Percentiles rank a stretch among this genome's conserved stretches.
Conservation (phyloP, 306 rosid species). For the Casuarina equisetifolia region DNA sequence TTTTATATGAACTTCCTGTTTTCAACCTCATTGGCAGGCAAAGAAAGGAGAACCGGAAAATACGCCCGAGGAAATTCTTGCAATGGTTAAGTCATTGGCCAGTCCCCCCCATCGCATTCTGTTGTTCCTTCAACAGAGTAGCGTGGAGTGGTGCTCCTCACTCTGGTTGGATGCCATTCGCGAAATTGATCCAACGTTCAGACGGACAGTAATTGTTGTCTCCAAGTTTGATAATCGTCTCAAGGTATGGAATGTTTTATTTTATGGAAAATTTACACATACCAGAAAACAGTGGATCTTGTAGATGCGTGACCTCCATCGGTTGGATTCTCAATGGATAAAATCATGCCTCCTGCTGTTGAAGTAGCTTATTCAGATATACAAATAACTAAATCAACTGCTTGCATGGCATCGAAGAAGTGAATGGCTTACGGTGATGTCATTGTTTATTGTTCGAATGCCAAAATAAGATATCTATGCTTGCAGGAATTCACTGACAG, state of each 20-base stretch:
- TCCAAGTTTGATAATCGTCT: slow-evolving; percentile 98
- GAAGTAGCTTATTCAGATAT: neutral
- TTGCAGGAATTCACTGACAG: slow-evolving; percentile 85
- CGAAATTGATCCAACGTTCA: slow-evolving; percentile 83
- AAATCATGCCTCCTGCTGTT: neutral
- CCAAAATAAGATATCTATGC: slow-evolving; percentile 17
- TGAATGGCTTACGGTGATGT: neutral
- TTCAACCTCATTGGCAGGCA: slow-evolving; percentile 51
- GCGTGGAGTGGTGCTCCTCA: slow-evolving; percentile 98
- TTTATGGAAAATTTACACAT: neutral
- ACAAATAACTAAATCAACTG: neutral
- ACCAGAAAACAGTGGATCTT: neutral
- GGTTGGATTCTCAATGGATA: neutral
- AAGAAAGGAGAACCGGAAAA: slow-evolving; percentile 94
- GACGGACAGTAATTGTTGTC: slow-evolving; percentile 78
- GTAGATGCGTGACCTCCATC: neutral
- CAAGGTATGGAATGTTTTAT: slow-evolving; percentile 51
- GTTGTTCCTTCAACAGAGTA: slow-evolving; percentile 94
- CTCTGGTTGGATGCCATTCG: slow-evolving; percentile 90
- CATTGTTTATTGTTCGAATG: slow-evolving; percentile 18
- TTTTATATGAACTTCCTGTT: neutral
- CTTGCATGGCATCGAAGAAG: neutral
- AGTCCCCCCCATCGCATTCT: slow-evolving; percentile 92
- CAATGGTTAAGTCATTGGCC: slow-evolving; percentile 92
- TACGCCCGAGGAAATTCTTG: slow-evolving; percentile 91